Evolutionary conservation across 1,284 basidiomycete species (phyloP).

Genomic region (Malassezia japonica): DNA sequence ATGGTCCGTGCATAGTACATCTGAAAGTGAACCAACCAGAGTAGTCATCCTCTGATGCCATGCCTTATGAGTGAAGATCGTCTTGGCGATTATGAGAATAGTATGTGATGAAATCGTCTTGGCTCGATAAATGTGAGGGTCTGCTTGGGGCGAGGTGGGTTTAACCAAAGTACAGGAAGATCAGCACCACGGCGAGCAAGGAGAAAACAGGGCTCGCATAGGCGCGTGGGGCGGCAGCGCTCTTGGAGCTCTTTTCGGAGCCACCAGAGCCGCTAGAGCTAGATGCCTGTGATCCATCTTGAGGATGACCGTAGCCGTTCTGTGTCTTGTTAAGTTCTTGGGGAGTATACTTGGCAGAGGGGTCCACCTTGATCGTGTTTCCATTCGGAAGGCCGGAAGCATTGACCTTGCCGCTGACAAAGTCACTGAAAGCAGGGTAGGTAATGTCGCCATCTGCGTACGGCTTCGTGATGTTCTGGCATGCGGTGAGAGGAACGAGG

Average conservation of each 20-base stretch:
- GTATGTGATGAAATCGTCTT: too few species aligned
- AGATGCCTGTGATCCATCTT: slow-evolving; percentile 44
- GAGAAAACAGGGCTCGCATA: slow-evolving; percentile 32
- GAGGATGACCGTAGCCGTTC: slow-evolving; percentile 3
- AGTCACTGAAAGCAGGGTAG: slow-evolving; percentile 44
- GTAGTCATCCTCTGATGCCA: too few species aligned
- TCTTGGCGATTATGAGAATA: too few species aligned
- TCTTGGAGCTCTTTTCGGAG: background rate
- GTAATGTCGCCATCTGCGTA: slow-evolving; percentile 50
- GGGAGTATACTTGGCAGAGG: too few species aligned
- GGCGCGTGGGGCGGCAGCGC: slow-evolving; percentile 42
- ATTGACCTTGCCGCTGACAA: slow-evolving; percentile 30
- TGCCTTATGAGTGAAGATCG: too few species aligned
- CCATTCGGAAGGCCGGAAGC: slow-evolving; percentile 31
- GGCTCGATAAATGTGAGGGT: too few species aligned
- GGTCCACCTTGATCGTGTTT: slow-evolving; percentile 22
- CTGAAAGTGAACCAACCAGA: too few species aligned
- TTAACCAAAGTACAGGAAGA: too few species aligned
- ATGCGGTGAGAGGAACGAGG: slow-evolving; percentile 40
- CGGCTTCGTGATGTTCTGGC: slow-evolving; percentile 46
- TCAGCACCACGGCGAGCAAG: slow-evolving; percentile 27
- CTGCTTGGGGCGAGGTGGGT: too few species aligned
- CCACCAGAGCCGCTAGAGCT: slow-evolving; percentile 53
- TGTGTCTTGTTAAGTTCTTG: background rate
- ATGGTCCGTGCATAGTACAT: too few species aligned